Conservation (phyloP, 192 early-diverging fungal genomes). For the Jimgerdemannia lactiflua region DNA sequence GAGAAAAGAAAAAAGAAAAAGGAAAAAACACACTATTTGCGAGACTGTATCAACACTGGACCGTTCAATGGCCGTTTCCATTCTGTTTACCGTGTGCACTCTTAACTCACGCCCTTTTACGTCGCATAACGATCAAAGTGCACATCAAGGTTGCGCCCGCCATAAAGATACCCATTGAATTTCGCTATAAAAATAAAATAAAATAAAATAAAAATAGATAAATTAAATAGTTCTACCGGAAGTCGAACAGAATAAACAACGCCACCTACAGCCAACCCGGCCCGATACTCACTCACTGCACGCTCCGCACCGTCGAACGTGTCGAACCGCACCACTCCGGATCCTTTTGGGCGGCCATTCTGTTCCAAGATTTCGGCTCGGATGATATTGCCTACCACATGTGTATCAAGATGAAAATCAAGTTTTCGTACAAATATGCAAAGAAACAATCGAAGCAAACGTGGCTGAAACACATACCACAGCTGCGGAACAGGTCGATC, state of each 20-base stretch:
- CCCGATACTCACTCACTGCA: slow-evolving; percentile 43
- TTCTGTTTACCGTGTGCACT: not conserved
- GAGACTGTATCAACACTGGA: too few relatives aligned
- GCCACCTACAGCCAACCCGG: too few relatives aligned
- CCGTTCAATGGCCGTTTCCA: too few relatives aligned
- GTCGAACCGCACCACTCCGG: slow-evolving; percentile 54
- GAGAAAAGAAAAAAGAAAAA: not conserved
- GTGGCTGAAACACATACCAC: slow-evolving; percentile 20
- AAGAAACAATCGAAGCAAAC: too few relatives aligned
- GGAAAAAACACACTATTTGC: not conserved
- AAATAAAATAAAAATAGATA: not conserved
- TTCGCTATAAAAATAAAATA: slow-evolving; percentile 23
- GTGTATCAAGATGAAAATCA: not conserved
- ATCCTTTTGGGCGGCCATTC: slow-evolving; percentile 49
- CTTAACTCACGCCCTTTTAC: not conserved
- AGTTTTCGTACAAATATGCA: not conserved
- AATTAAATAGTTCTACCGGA: too few relatives aligned
- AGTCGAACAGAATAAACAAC: too few relatives aligned
- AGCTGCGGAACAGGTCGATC: slow-evolving; percentile 52
- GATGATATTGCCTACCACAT: slow-evolving; percentile 32
- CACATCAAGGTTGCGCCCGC: slow-evolving; percentile 44
- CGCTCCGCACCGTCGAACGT: slow-evolving; percentile 39
- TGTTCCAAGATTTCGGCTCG: slow-evolving; percentile 42
- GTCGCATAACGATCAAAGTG: slow-evolving; percentile 22
- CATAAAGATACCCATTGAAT: slow-evolving; percentile 49